Evolutionary conservation across 257 asterid species (phyloP), one percentile per base, ranked within the genome.

Genomic region (Primulina tabacum): DNA sequence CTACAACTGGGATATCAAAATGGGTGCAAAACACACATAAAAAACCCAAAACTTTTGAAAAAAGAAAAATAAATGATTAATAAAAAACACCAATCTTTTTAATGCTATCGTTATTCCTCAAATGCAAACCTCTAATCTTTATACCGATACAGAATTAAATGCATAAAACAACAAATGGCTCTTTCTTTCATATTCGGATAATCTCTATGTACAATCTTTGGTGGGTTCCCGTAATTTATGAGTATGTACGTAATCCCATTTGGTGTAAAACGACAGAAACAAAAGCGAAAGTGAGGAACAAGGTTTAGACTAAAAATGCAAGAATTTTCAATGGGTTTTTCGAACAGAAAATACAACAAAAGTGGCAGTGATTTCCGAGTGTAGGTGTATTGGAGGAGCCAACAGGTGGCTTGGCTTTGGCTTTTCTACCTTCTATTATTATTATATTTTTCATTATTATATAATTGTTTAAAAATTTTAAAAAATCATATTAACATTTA

Each of bases 1-100:
- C 84, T 79, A 82, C 95, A 72, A 92, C 96, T 96, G 89, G 87
- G 78, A 78, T 81, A 82, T 76, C 80, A 70, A 73, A 34, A 57
- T 33, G 64, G 60, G 26, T 76, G 73, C 68, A 60, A 56, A 73
- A 69, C 34, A 60, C 71, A 74, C 68, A 70, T 57, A 72, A 53
- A 37, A 71, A 74, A 72, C 16, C 50, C 50, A 9, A 38, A 38
- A 38, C 14, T 38, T 38, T 28, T 10, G 0, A 10, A 38, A 32
- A 32, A 4, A 30, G 5, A 8, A 38, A 38, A 38, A 38, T 5
- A 38, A 38, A 2, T 2, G 16, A 38, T 38, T 38, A 38, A 62
- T 9, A 32, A 70, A 26, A 75, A 72, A 26, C 57, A 37, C 33
- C 55, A 57, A 57, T 32, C 71, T 63, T 77, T 70, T 21, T 57